These are phyloP conservation scores for Podila verticillata DNA, from an alignment of 192 early-diverging fungal species.

Conservation along the genomic window DNA sequence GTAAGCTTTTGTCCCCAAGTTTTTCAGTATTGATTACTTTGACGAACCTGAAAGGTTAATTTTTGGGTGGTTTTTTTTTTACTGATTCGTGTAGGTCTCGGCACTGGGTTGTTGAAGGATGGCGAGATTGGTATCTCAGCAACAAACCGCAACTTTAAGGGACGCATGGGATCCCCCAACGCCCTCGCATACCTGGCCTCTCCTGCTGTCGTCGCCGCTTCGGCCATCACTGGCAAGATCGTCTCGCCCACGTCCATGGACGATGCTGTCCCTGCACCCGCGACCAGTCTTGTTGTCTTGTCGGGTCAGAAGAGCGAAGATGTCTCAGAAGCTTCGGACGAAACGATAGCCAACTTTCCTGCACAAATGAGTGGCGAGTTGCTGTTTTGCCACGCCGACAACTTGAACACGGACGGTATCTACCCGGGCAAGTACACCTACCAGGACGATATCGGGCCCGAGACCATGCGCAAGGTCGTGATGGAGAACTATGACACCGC, in stretches of 20 bases:
- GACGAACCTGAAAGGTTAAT: too few species aligned
- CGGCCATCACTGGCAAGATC: constrained; percentile 89
- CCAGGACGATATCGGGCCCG: constrained; percentile 91
- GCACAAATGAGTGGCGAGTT: constrained; percentile 81
- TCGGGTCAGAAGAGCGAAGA: constrained; percentile 5
- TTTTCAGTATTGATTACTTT: not conserved
- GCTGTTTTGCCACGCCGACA: constrained; percentile 91
- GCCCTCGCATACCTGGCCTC: constrained; percentile 95
- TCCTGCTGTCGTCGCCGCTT: constrained; percentile 95
- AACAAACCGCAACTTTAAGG: constrained; percentile 99
- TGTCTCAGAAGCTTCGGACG: constrained; percentile 12
- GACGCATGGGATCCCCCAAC: constrained; percentile 94
- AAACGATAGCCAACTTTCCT: constrained; percentile 80
- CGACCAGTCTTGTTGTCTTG: constrained; percentile 24
- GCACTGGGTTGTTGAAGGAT: constrained; percentile 92
- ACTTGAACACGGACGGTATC: constrained; percentile 98
- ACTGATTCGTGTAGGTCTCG: constrained; percentile 66
- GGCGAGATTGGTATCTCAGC: constrained; percentile 98
- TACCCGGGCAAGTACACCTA: constrained; percentile 99
- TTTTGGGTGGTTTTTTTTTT: not conserved
- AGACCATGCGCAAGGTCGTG: constrained; percentile 92
- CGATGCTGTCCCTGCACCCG: constrained; percentile 10
- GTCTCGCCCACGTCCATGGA: constrained; percentile 34
- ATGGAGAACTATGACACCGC: constrained; percentile 99
- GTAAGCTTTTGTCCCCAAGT: constrained; percentile 35